Base-by-base conservation (phyloP, 1,284 basidiomycete species). In the Trichosporon faecale region DNA sequence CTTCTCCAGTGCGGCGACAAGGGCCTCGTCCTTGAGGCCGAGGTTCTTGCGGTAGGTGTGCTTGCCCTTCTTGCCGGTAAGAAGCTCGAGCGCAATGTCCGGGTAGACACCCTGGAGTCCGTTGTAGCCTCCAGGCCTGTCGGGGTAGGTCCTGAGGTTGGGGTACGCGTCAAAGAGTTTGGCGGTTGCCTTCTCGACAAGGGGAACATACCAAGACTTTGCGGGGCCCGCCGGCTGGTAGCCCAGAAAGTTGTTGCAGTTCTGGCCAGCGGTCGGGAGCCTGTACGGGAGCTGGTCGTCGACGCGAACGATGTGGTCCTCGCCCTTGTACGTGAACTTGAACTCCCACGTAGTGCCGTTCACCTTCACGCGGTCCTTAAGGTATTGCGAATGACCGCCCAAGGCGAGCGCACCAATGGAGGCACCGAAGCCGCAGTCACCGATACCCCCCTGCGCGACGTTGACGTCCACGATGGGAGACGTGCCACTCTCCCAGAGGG, bases 131-230 rank as follows among this genome's bases (percentile, higher is more conserved):
- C n/a, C 16, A n/a, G 33, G 37, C n/a, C 14, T 6, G 25, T 40
- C 49, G 23, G 9, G 23, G 55, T 27, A 49, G 40, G 2, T 29
- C 11, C n/a, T 46, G 46, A 49, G 27, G 6, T 29, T 33, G 46
- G 46, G 29, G 52, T 27, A 46, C 16, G 61, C 64, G 64, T 69
- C 68, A 25, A 66, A 46, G 25, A 64, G 67, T 57, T 72, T 72
- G 11, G 70, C 68, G 14, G 69, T 49, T 6, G 70, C 70, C 70
- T 72, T 72, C 64, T 72, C 70, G 16, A 69, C 49, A 9, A 72
- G 63, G n/a, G 68, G 61, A 12, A 69, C 55, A 29, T 52, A 72
- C 33, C 65, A 66, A 14, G 64, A 46, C n/a, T 65, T 44, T 6
- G 65, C 64, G 12, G 65, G 67, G 25, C 23, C 14, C 2, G 66